phyloP scores from a whole-genome alignment of 129 eudicot genomes.

The Chrysanthemum seticuspe region DNA sequence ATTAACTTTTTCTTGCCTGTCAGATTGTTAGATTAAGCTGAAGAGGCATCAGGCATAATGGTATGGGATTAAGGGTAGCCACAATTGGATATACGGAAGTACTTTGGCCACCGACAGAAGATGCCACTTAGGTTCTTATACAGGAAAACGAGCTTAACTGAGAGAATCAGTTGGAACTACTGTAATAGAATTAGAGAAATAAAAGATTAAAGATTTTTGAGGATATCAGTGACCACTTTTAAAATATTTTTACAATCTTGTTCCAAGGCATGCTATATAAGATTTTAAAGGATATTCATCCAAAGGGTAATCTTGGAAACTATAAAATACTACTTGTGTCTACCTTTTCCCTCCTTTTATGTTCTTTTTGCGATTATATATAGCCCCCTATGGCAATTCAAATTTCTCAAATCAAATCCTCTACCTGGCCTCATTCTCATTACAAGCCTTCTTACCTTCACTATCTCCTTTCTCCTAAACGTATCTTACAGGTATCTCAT shows the following conservation, averaged over 20 bases:
- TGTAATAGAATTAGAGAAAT: neutral
- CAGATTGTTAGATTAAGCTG: neutral
- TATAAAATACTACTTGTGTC: neutral
- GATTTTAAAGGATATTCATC: conserved; percentile 1
- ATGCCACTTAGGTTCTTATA: conserved; percentile 11
- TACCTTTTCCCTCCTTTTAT: no score
- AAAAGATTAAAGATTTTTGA: conserved; percentile 5
- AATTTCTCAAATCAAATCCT: conserved; percentile 16
- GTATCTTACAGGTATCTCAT: neutral
- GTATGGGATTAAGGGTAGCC: conserved; percentile 12
- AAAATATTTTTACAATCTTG: conserved; percentile 23
- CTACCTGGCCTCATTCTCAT: neutral
- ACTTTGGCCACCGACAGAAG: conserved; percentile 14
- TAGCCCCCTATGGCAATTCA: conserved; percentile 11
- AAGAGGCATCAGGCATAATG: neutral
- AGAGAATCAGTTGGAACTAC: conserved; percentile 19
- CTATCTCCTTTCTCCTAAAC: no score
- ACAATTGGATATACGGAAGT: conserved; percentile 9
- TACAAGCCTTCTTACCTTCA: no score
- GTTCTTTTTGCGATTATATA: conserved; percentile 11
- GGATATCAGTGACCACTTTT: conserved; percentile 21
- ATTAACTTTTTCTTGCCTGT: conserved; percentile 7
- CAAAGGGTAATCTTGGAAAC: conserved; percentile 24
- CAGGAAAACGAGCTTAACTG: conserved; percentile 1
- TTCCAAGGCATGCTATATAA: conserved; percentile 16